A percentile compares a stretch with the other conserved stretches of the same genome.
phyloP scores from a whole-genome alignment of 2,329 filamentous ascomycete species.

The Aspergillus spinulosporus region DNA sequence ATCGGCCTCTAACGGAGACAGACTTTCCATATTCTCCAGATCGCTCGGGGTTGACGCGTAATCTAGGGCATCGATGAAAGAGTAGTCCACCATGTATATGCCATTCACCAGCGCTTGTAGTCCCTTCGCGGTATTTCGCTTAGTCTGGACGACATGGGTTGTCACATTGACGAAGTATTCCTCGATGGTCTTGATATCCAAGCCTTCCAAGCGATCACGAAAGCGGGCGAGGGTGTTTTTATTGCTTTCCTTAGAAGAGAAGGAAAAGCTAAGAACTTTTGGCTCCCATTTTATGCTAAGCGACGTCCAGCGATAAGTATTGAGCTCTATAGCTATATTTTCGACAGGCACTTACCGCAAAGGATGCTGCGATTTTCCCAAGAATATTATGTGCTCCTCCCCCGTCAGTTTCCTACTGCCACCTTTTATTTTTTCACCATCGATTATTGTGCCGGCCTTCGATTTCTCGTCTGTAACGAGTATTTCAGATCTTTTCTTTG shows the following conservation, averaged over 20 bases:
- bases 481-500: constrained; percentile 67
- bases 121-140: constrained; percentile 84
- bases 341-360: constrained; percentile 35
- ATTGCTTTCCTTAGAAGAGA: constrained; percentile 69
- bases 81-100: constrained; percentile 70
- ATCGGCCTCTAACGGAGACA: constrained; percentile 70
- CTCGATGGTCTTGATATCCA: constrained; percentile 83
- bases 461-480: constrained; percentile 78
- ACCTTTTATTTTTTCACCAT: constrained; percentile 69
- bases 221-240: constrained; percentile 61
- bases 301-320: background rate
- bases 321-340: too few species aligned
- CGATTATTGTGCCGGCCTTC: constrained; percentile 77
- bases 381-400: constrained; percentile 63
- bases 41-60: constrained; percentile 57
- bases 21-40: constrained; percentile 52
- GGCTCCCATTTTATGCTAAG: constrained; percentile 74
- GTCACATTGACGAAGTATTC: constrained; percentile 71
- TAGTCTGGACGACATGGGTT: constrained; percentile 84
- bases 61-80: constrained; percentile 72
- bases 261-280: constrained; percentile 77
- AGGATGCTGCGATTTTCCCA: constrained; percentile 68
- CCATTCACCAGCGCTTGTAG: constrained; percentile 83
- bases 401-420: constrained; percentile 58
- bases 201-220: constrained; percentile 67